A percentile compares a stretch with the other conserved stretches of the same genome.
Evolutionary conservation across 2,329 filamentous ascomycete genomes (phyloP).

Genomic region (Clonostachys chloroleuca): DNA sequence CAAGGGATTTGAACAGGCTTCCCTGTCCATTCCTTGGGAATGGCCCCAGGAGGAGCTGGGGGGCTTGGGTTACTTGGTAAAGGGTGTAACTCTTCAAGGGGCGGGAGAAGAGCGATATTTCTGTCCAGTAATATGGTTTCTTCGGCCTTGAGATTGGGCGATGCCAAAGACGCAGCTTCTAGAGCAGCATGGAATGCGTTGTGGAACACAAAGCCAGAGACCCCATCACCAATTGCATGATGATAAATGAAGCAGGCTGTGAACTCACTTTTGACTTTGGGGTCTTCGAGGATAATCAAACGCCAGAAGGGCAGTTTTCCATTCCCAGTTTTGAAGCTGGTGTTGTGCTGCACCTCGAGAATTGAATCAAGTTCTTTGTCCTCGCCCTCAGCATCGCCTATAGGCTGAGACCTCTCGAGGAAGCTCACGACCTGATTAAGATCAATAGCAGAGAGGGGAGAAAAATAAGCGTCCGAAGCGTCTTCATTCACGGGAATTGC

Average conservation of each 20-base stretch:
- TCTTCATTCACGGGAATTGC: slow-evolving; percentile 33
- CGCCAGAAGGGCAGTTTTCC: slow-evolving; percentile 35
- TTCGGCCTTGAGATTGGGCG: not conserved
- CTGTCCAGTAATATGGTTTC: not conserved
- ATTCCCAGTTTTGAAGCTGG: slow-evolving; percentile 19
- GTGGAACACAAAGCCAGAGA: slow-evolving; percentile 38
- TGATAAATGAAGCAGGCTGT: slow-evolving; percentile 39
- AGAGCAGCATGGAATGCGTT: slow-evolving; percentile 29
- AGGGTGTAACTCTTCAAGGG: slow-evolving; percentile 31
- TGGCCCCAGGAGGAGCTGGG: slow-evolving; percentile 19
- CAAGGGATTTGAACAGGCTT: slow-evolving; percentile 19
- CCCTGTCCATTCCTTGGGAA: slow-evolving; percentile 29
- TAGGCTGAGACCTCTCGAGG: slow-evolving; percentile 12
- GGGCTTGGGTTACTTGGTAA: slow-evolving; percentile 23
- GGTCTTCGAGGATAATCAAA: slow-evolving; percentile 25
- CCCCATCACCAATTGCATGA: slow-evolving; percentile 40
- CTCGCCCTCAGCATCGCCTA: slow-evolving; percentile 7
- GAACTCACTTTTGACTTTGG: slow-evolving; percentile 19
- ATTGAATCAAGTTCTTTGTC: slow-evolving; percentile 33
- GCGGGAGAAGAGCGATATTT: slow-evolving; percentile 24
- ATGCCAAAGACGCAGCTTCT: slow-evolving; percentile 8
- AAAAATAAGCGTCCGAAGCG: slow-evolving; percentile 33
- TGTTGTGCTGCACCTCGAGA: slow-evolving; percentile 32
- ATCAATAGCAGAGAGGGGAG: slow-evolving; percentile 33
- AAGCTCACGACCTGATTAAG: slow-evolving; percentile 29